A percentile compares a stretch with the other conserved stretches of the same genome.
These are phyloP conservation scores for Blastobotrys terrestris DNA, from an alignment of 805 yeast species.

Conservation along the genomic window DNA sequence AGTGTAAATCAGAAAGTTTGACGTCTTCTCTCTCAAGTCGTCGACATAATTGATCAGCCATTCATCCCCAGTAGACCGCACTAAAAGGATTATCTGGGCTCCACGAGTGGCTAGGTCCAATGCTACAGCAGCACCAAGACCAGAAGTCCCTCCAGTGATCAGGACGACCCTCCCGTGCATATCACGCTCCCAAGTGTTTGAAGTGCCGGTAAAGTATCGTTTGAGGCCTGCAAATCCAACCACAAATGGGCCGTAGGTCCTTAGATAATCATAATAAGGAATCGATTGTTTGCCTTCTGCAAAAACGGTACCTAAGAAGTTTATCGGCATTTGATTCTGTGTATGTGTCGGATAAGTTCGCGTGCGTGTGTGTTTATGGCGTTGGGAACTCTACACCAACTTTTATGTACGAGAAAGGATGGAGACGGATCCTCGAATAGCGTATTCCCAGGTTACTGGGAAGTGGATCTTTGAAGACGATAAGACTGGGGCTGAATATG, in stretches of 20 bases:
- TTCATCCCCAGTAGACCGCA: conserved; percentile 53
- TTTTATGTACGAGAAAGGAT: not conserved
- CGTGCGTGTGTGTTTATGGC: not conserved
- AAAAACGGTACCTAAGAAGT: conserved; percentile 63
- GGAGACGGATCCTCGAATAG: conserved; percentile 25
- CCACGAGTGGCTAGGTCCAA: conserved; percentile 72
- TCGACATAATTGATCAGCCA: conserved; percentile 80
- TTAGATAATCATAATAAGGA: conserved; percentile 66
- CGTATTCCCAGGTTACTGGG: conserved; percentile 30
- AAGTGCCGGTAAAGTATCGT: conserved; percentile 69
- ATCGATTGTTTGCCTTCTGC: conserved; percentile 67
- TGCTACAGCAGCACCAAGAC: conserved; percentile 74
- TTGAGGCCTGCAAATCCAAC: conserved; percentile 47
- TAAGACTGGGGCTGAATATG: conserved; percentile 25
- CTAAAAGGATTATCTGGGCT: conserved; percentile 76
- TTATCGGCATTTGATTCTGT: conserved; percentile 62
- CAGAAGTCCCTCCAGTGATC: conserved; percentile 82
- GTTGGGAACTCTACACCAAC: not conserved
- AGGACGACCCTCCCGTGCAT: conserved; percentile 75
- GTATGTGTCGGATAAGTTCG: not conserved
- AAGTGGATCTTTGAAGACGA: conserved; percentile 36
- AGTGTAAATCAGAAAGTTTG: conserved; percentile 76
- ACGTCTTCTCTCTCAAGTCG: conserved; percentile 63
- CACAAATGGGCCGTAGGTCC: conserved; percentile 50
- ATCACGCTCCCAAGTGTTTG: conserved; percentile 88